phyloP scores from a whole-genome alignment of 2,329 filamentous ascomycete genomes.

The Shiraia bambusicola region DNA sequence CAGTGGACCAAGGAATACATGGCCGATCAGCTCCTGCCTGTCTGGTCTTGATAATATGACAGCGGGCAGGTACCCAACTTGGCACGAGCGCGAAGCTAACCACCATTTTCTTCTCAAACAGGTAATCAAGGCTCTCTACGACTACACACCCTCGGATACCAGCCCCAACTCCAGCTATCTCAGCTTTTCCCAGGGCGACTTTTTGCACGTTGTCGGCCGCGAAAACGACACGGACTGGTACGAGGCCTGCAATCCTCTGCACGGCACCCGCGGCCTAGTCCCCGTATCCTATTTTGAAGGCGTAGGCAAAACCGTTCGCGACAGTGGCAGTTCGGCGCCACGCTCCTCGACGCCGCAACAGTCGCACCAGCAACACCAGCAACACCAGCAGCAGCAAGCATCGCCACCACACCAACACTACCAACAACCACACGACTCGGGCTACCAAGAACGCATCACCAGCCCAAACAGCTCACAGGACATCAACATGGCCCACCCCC shows the following conservation, averaged over 20 bases:
- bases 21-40: no score
- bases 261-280: slow-evolving; percentile 84
- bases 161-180: slow-evolving; percentile 66
- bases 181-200: slow-evolving; percentile 91
- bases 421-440: slow-evolving; percentile 77
- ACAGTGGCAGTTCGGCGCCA: slow-evolving; percentile 63
- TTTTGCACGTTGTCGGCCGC: slow-evolving; percentile 95
- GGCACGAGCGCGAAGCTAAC: slow-evolving; percentile 30
- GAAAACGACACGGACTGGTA: slow-evolving; percentile 97
- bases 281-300: slow-evolving; percentile 93
- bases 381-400: background rate
- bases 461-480: slow-evolving; percentile 37
- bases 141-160: slow-evolving; percentile 75
- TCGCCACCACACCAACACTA: slow-evolving; percentile 1
- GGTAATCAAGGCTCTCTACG: slow-evolving; percentile 97
- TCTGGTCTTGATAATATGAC: background rate
- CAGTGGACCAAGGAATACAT: no score
- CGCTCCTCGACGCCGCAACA: slow-evolving; percentile 44
- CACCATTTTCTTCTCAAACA: slow-evolving; percentile 45
- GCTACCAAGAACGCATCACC: slow-evolving; percentile 67
- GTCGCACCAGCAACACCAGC: slow-evolving; percentile 44
- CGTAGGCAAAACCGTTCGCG: slow-evolving; percentile 86
- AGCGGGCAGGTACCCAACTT: slow-evolving; percentile 10
- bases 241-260: slow-evolving; percentile 94
- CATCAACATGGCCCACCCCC: slow-evolving; percentile 25